phyloP scores from a whole-genome alignment of 2,329 filamentous ascomycete species.

The Exophiala xenobiotica region DNA sequence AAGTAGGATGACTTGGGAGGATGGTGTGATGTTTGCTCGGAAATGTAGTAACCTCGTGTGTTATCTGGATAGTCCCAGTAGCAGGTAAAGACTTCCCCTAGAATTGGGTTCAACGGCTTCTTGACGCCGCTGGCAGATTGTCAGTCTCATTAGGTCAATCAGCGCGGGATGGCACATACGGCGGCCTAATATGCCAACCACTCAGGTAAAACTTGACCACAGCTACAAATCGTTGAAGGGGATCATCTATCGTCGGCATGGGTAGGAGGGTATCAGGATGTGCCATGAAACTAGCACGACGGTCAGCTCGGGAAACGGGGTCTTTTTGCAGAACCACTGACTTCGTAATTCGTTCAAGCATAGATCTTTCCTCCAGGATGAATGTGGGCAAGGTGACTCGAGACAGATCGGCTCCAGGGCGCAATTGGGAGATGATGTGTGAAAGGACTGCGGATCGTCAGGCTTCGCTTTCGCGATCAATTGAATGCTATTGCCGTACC shows the following conservation, averaged over 20 bases:
- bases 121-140: conserved; percentile 74
- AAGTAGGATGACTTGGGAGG: conserved; percentile 99
- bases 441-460: conserved; percentile 68
- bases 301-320: conserved; percentile 24
- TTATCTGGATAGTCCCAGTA: conserved; percentile 90
- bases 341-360: conserved; percentile 99
- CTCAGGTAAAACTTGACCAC: conserved; percentile 98
- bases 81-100: conserved; percentile 91
- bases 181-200: conserved; percentile 97
- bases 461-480: background rate
- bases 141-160: conserved; percentile 15
- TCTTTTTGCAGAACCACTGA: conserved; percentile 47
- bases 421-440: conserved; percentile 95
- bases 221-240: conserved; percentile 82
- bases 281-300: conserved; percentile 82
- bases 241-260: conserved; percentile 84
- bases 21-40: conserved; percentile 97
- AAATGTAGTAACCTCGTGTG: conserved; percentile 89
- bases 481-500: conserved; percentile 55
- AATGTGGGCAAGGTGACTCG: conserved; percentile 94
- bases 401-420: conserved; percentile 91
- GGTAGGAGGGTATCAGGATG: conserved; percentile 93
- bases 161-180: conserved; percentile 61
- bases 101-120: conserved; percentile 93
- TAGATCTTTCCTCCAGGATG: conserved; percentile 94